These are phyloP conservation scores for Colletotrichum cereale DNA, from an alignment of 2,329 filamentous ascomycete genomes.

Conservation along the genomic window DNA sequence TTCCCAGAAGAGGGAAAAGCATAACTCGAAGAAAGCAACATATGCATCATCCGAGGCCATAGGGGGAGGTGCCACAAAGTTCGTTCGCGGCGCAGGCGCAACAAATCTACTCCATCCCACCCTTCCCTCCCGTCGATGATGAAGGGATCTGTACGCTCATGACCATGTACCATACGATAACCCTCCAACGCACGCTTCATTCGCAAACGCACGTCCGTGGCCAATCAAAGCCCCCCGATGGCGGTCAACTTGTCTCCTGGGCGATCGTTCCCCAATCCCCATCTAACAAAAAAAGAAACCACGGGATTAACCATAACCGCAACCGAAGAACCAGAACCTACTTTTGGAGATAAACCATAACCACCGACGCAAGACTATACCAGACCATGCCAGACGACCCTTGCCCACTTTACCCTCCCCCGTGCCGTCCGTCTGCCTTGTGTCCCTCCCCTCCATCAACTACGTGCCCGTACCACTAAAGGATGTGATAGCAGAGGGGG, in stretches of 20 bases:
- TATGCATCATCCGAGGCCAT: neutral
- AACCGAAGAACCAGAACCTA: neutral
- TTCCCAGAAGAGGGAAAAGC: neutral
- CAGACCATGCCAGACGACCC: neutral
- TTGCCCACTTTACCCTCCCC: neutral
- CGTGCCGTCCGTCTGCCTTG: neutral
- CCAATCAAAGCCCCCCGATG: constrained; percentile 29
- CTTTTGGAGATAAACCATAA: neutral
- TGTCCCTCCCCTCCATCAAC: neutral
- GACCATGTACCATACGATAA: neutral
- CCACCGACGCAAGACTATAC: neutral
- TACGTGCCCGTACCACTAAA: neutral
- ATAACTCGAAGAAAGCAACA: neutral
- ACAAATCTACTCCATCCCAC: neutral
- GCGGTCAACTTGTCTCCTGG: neutral
- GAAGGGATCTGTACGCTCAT: neutral
- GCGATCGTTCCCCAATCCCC: neutral
- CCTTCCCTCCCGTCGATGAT: neutral
- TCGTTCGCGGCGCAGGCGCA: neutral
- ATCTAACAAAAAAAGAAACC: neutral
- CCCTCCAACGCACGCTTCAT: neutral
- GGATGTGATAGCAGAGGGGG: neutral
- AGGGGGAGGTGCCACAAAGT: neutral
- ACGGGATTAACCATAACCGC: constrained; percentile 19
- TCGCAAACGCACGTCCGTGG: constrained; percentile 7